Evolutionary conservation across 1,284 basidiomycete genomes (phyloP).

Genomic region (Ceraceosorus guamensis): DNA sequence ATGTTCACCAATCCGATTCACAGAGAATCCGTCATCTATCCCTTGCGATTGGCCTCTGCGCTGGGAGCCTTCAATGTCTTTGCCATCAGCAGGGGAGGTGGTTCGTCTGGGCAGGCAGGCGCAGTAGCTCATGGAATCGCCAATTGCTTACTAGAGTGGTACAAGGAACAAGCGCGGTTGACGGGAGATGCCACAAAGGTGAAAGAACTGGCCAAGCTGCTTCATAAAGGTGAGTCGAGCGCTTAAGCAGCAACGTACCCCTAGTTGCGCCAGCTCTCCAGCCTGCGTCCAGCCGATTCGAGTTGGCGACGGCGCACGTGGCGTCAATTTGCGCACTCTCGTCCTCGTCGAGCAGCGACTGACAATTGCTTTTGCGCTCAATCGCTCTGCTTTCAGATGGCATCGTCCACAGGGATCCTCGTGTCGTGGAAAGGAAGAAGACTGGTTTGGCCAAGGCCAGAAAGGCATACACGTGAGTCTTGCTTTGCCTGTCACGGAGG

Average conservation of each 20-base stretch:
- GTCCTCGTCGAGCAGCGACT: background rate
- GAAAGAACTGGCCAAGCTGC: constrained; percentile 52
- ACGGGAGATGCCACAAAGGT: background rate
- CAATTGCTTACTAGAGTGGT: constrained; percentile 58
- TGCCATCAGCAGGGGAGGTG: constrained; percentile 77
- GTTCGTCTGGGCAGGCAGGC: constrained; percentile 81
- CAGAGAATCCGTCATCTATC: constrained; percentile 71
- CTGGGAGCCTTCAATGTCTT: constrained; percentile 90
- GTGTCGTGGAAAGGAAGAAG: constrained; percentile 98
- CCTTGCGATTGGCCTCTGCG: constrained; percentile 74
- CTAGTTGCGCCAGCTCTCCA: too few relatives aligned
- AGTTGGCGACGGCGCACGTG: background rate
- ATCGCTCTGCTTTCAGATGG: constrained; percentile 57
- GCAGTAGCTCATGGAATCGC: constrained; percentile 77
- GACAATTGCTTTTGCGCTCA: background rate
- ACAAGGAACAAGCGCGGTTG: constrained; percentile 10
- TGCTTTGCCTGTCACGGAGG: background rate
- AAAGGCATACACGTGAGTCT: constrained; percentile 55
- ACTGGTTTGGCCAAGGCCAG: constrained; percentile 83
- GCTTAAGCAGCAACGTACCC: background rate
- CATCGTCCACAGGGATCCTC: constrained; percentile 79
- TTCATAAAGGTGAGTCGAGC: constrained; percentile 62
- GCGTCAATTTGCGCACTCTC: background rate
- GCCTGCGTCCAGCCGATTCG: background rate
- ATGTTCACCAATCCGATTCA: constrained; percentile 74